A percentile compares a stretch with the other conserved stretches of the same genome.
These are phyloP conservation scores for Geranomyces michiganensis DNA, from an alignment of 192 early-diverging fungal genomes.

Conservation along the genomic window DNA sequence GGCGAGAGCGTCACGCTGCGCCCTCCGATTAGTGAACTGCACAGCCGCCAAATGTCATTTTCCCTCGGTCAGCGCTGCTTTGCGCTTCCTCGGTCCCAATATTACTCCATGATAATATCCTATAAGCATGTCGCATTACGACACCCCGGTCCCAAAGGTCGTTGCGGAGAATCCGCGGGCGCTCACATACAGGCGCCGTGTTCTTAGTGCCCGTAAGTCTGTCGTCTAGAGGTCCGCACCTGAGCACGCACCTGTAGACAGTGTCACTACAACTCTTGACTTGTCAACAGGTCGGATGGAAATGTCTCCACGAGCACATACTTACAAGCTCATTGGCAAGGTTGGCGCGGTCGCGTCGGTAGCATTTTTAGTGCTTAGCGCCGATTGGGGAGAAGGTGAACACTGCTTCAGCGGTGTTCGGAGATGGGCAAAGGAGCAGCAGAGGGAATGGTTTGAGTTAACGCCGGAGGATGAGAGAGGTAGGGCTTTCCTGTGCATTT, in stretches of 20 bases:
- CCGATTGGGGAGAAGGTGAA: slow-evolving; percentile 33
- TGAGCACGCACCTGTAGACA: too few relatives aligned
- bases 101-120: neutral
- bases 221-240: neutral
- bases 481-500: neutral
- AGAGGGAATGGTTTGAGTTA: slow-evolving; percentile 22
- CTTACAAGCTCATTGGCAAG: neutral
- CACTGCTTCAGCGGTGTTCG: slow-evolving; percentile 29
- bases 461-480: slow-evolving; percentile 24
- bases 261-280: neutral
- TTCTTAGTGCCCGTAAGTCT: slow-evolving; percentile 21
- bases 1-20: too few relatives aligned
- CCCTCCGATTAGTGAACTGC: too few relatives aligned
- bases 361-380: slow-evolving; percentile 9
- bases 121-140: slow-evolving; percentile 28
- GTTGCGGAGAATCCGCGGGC: slow-evolving; percentile 18
- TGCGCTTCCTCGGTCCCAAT: too few relatives aligned
- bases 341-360: slow-evolving; percentile 13
- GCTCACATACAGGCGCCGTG: slow-evolving; percentile 23
- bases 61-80: too few relatives aligned
- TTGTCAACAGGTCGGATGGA: slow-evolving; percentile 17
- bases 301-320: neutral
- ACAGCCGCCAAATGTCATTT: too few relatives aligned
- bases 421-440: slow-evolving; percentile 9
- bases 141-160: slow-evolving; percentile 22